These are phyloP conservation scores for Polygonum maritimum DNA, from an alignment of 148 eudicot genomes.

Conservation along the genomic window DNA sequence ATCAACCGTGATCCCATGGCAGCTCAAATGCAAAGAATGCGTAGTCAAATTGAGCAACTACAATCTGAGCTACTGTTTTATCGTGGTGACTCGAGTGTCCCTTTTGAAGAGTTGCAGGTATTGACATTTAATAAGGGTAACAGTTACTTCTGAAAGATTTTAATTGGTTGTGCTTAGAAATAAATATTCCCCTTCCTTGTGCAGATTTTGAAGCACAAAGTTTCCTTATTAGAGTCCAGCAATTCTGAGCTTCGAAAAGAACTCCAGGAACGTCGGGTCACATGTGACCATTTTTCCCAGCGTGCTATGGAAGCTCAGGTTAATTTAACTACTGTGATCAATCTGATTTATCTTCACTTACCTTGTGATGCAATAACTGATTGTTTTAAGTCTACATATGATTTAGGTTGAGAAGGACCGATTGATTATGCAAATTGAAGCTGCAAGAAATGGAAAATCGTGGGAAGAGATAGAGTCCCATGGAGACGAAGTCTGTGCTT, in stretches of 20 bases:
- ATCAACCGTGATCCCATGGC: constrained; percentile 89
- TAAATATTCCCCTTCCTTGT: background rate
- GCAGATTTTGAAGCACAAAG: constrained; percentile 81
- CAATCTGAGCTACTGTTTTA: constrained; percentile 74
- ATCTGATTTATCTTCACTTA: background rate
- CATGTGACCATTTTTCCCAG: constrained; percentile 63
- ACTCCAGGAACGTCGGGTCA: constrained; percentile 54
- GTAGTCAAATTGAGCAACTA: constrained; percentile 84
- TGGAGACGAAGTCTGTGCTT: constrained; percentile 43
- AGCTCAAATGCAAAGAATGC: constrained; percentile 88
- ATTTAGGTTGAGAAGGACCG: constrained; percentile 79
- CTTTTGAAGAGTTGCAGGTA: constrained; percentile 91
- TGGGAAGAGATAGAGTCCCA: constrained; percentile 67
- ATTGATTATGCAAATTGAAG: constrained; percentile 64
- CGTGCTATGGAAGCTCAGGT: constrained; percentile 96
- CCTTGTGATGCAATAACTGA: background rate
- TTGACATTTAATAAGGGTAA: background rate
- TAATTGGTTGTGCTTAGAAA: background rate
- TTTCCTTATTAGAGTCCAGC: constrained; percentile 83
- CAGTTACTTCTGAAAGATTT: background rate
- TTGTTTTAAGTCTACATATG: background rate
- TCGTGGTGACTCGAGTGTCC: constrained; percentile 71
- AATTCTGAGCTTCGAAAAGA: constrained; percentile 69
- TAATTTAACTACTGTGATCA: constrained; percentile 1
- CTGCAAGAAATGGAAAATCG: constrained; percentile 61